Evolutionary conservation across 2,329 filamentous ascomycete species (phyloP).

Genomic region (Juglanconis juglandina): DNA sequence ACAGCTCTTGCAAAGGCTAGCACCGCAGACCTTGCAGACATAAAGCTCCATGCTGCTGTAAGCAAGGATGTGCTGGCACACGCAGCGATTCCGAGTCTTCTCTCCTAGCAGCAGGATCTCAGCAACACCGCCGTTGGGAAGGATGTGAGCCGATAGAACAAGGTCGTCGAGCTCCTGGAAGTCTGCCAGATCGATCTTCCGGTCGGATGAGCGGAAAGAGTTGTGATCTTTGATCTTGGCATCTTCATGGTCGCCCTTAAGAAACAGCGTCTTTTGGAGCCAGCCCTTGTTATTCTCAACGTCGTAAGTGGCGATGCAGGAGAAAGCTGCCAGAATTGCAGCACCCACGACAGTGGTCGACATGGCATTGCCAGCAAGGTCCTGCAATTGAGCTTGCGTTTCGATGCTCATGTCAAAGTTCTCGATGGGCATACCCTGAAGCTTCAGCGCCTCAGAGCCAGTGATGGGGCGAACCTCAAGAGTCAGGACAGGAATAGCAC

Average conservation of each 20-base stretch:
- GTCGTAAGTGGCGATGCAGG: neutral
- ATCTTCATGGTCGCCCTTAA: neutral
- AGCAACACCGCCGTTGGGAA: conserved; percentile 3
- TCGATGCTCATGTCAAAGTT: conserved; percentile 63
- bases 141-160: conserved; percentile 16
- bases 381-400: conserved; percentile 57
- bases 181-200: neutral
- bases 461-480: conserved; percentile 57
- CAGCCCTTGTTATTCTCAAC: neutral
- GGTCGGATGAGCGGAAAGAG: neutral
- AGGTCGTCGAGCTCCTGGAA: neutral
- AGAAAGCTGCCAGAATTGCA: conserved; percentile 56
- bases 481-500: conserved; percentile 58
- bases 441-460: conserved; percentile 58
- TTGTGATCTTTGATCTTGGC: neutral
- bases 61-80: conserved; percentile 29
- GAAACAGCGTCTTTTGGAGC: neutral
- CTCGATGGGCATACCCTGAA: conserved; percentile 67
- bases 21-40: conserved; percentile 31
- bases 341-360: conserved; percentile 67
- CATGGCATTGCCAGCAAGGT: conserved; percentile 80
- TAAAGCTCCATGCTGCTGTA: conserved; percentile 17
- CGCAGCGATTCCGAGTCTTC: conserved; percentile 31
- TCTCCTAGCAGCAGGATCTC: conserved; percentile 16
- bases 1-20: conserved; percentile 36